A percentile compares a stretch with the other conserved stretches of the same genome.
Conservation (phyloP, 2,329 filamentous ascomycete species). For the Ophiostoma himal-ulmi region DNA sequence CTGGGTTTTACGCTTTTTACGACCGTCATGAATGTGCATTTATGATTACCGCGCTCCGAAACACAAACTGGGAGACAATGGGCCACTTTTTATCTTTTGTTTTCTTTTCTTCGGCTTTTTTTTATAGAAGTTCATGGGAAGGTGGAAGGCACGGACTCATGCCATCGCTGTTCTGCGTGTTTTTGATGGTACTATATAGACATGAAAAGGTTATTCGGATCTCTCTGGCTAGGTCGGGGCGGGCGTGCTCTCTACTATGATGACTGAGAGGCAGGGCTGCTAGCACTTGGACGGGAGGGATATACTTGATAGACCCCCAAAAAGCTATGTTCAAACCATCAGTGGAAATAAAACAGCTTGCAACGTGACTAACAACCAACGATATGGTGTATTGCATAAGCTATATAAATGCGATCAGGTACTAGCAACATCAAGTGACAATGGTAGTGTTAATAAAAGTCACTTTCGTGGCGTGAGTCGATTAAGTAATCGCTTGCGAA, state of each 20-base stretch:
- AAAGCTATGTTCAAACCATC: neutral
- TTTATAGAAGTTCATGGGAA: constrained; percentile 29
- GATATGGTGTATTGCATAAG: neutral
- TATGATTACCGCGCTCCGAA: constrained; percentile 27
- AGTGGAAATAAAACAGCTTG: neutral
- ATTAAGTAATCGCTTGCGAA: neutral
- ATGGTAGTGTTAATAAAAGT: neutral
- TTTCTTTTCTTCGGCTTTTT: constrained; percentile 27
- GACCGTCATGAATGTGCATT: constrained; percentile 39
- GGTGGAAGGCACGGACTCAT: constrained; percentile 30
- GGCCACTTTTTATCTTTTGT: constrained; percentile 31
- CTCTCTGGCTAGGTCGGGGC: constrained; percentile 31
- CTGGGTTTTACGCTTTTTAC: constrained; percentile 34
- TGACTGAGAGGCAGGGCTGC: neutral
- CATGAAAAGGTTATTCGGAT: constrained; percentile 61
- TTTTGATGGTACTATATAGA: constrained; percentile 46
- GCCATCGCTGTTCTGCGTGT: constrained; percentile 32
- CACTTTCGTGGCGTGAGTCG: neutral
- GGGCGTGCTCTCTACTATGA: neutral
- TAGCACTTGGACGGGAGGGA: neutral
- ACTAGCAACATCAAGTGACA: neutral
- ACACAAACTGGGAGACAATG: constrained; percentile 26
- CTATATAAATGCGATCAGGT: neutral
- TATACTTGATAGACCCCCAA: neutral
- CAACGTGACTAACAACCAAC: neutral